Conservation (phyloP, 2,329 filamentous ascomycete species). For the Aspergillus aculeatus region DNA sequence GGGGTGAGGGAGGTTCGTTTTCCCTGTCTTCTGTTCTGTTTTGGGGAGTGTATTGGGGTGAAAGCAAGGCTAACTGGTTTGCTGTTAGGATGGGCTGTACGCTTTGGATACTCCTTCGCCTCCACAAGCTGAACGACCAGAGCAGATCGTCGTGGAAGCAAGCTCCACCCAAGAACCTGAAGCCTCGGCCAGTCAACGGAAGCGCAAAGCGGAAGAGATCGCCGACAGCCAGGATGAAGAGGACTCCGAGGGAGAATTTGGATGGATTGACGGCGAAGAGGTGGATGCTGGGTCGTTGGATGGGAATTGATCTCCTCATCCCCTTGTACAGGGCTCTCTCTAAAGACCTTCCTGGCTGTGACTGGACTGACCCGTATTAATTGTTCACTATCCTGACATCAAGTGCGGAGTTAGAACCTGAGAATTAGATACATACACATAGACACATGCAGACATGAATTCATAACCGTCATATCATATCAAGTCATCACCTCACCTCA, state of each 20-base stretch:
- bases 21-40: neutral
- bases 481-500: neutral
- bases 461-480: neutral
- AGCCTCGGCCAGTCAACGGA: constrained; percentile 22
- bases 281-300: constrained; percentile 10
- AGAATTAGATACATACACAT: neutral
- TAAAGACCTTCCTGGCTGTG: too few species aligned
- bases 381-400: neutral
- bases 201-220: constrained; percentile 46
- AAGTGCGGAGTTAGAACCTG: neutral
- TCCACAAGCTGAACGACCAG: neutral
- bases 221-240: constrained; percentile 47
- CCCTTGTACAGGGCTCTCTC: too few species aligned
- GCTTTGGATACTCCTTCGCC: constrained; percentile 6
- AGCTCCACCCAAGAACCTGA: neutral
- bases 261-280: constrained; percentile 28
- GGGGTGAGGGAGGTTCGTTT: constrained; percentile 37
- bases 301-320: neutral
- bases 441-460: too few species aligned
- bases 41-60: neutral
- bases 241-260: constrained; percentile 33
- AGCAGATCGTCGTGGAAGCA: too few species aligned
- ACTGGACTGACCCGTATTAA: neutral
- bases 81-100: constrained; percentile 15
- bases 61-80: too few species aligned